Evolutionary conservation across 2,329 filamentous ascomycete genomes (phyloP).

Genomic region (Cercospora berteroae): DNA sequence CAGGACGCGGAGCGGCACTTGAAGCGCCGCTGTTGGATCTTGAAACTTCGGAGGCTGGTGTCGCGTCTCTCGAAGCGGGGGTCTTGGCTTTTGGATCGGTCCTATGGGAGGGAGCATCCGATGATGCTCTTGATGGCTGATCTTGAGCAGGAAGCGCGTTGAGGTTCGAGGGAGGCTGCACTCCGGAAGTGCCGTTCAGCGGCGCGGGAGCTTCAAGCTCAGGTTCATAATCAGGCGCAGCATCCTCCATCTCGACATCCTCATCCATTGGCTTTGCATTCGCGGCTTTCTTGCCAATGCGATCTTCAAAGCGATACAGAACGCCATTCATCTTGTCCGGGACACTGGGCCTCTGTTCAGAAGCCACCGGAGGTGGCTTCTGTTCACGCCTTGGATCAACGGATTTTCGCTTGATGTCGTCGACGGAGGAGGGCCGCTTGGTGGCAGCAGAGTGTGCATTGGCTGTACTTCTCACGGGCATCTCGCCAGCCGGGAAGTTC

Average conservation of each 20-base stretch:
- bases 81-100: background rate
- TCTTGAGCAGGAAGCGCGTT: background rate
- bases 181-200: background rate
- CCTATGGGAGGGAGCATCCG: background rate
- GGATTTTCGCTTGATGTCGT: background rate
- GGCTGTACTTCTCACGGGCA: slow-evolving; percentile 27
- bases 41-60: background rate
- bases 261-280: slow-evolving; percentile 1
- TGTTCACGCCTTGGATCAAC: background rate
- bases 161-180: background rate
- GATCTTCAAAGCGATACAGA: slow-evolving; percentile 34
- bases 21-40: slow-evolving; percentile 4
- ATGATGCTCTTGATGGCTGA: background rate
- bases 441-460: slow-evolving; percentile 19
- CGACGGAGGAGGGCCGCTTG: background rate
- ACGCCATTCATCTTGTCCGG: slow-evolving; percentile 42
- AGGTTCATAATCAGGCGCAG: slow-evolving; percentile 9
- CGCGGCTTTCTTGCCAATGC: slow-evolving; percentile 27
- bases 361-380: background rate
- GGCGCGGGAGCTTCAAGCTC: background rate
- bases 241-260: slow-evolving; percentile 38
- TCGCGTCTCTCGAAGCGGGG: background rate
- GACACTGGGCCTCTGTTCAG: background rate
- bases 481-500: slow-evolving; percentile 35
- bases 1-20: background rate